phyloP scores from a whole-genome alignment of 1,284 basidiomycete species.

The Marasmius sp. region DNA sequence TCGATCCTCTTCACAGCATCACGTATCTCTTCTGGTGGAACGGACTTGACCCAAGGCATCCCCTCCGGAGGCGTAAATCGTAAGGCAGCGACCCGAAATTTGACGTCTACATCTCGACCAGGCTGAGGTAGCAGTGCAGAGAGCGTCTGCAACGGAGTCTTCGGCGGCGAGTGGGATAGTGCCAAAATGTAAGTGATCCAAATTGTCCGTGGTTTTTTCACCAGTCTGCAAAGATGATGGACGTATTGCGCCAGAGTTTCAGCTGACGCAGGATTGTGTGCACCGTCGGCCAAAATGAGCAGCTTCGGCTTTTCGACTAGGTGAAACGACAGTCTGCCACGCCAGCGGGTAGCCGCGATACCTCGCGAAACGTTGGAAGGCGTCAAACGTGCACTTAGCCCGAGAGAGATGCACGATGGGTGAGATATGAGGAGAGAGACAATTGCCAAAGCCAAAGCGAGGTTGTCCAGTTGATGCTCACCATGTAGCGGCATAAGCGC shows the following conservation, averaged over 20 bases:
- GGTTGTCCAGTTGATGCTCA: constrained; percentile 80
- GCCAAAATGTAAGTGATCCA: constrained; percentile 71
- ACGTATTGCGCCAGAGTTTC: constrained; percentile 73
- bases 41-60: constrained; percentile 89
- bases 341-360: constrained; percentile 68
- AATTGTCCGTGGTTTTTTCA: constrained; percentile 23
- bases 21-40: constrained; percentile 49
- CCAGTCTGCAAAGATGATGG: constrained; percentile 34
- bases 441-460: constrained; percentile 68
- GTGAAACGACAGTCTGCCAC: constrained; percentile 81
- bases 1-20: constrained; percentile 41
- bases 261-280: constrained; percentile 91
- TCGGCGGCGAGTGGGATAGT: constrained; percentile 81
- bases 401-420: constrained; percentile 28
- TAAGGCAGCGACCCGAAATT: constrained; percentile 50
- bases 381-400: constrained; percentile 39
- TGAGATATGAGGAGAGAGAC: constrained; percentile 61
- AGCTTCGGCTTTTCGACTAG: constrained; percentile 23
- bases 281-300: constrained; percentile 84
- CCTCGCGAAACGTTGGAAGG: constrained; percentile 54
- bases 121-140: constrained; percentile 52
- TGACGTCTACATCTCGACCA: constrained; percentile 22
- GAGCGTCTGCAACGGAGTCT: constrained; percentile 73
- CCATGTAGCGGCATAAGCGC: constrained; percentile 70
- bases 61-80: constrained; percentile 73